Conservation (phyloP, 1,284 basidiomycete species). For the Ganoderma lingzhi region DNA sequence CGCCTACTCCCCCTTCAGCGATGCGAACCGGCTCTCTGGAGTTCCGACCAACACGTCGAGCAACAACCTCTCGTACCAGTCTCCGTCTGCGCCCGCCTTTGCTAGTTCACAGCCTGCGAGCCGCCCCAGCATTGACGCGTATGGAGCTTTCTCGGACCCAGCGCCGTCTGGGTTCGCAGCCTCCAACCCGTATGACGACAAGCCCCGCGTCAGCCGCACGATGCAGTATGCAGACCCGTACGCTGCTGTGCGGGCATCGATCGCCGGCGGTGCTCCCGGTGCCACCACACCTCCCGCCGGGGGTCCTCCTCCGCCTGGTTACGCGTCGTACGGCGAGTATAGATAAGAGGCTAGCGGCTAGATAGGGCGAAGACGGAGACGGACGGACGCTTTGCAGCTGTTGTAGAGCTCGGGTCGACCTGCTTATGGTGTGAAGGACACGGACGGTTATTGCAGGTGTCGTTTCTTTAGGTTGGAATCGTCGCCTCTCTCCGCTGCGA, state of each 20-base stretch:
- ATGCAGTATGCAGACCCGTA: conserved; percentile 91
- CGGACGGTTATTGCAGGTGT: conserved; percentile 20
- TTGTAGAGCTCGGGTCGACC: conserved; percentile 23
- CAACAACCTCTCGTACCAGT: conserved; percentile 33
- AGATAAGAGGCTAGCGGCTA: conserved; percentile 20
- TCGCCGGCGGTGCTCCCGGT: conserved; percentile 28
- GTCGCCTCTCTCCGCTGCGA: neutral
- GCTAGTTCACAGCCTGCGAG: conserved; percentile 34
- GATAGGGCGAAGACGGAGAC: neutral
- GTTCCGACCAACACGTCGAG: conserved; percentile 40
- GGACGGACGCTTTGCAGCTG: conserved; percentile 16
- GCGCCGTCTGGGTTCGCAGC: conserved; percentile 55
- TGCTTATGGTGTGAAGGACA: conserved; percentile 24
- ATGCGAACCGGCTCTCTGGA: conserved; percentile 51
- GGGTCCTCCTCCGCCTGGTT: conserved; percentile 34
- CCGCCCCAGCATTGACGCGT: conserved; percentile 82
- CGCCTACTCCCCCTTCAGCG: conserved; percentile 59
- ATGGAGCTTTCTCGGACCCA: conserved; percentile 88
- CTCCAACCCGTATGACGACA: conserved; percentile 43
- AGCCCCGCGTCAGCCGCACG: conserved; percentile 76
- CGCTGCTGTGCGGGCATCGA: conserved; percentile 70
- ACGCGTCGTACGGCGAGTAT: conserved; percentile 36
- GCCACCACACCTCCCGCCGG: conserved; percentile 26
- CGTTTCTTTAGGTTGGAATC: conserved; percentile 9
- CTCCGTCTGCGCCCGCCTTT: conserved; percentile 44